Evolutionary conservation across 192 early-diverging fungal species (phyloP).

Genomic region (Coemansia sp.): DNA sequence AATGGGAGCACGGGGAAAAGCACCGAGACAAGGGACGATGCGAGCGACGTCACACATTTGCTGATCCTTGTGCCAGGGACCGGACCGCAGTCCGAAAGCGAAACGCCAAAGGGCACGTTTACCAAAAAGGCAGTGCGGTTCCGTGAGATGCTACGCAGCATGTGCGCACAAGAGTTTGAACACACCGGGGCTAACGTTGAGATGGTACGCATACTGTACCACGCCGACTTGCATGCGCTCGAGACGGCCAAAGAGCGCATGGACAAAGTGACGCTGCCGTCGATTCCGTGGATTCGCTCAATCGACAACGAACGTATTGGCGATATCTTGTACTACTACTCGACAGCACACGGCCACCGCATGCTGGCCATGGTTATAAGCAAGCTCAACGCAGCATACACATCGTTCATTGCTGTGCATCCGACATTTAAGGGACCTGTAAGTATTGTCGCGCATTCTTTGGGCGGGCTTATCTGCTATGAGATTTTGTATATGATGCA

Average conservation of each 20-base stretch:
- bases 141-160: conserved; percentile 20
- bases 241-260: conserved; percentile 35
- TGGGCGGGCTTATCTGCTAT: conserved; percentile 69
- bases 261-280: conserved; percentile 50
- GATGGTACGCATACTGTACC: conserved; percentile 38
- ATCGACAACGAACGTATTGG: conserved; percentile 52
- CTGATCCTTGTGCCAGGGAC: conserved; percentile 51
- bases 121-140: conserved; percentile 34
- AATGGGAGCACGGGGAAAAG: background rate
- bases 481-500: conserved; percentile 60
- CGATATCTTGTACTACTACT: conserved; percentile 53
- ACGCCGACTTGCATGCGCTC: conserved; percentile 38
- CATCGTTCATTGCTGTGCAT: conserved; percentile 55
- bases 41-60: conserved; percentile 30
- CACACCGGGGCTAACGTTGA: conserved; percentile 26
- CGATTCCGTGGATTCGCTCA: conserved; percentile 55
- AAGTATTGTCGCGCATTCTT: conserved; percentile 63
- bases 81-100: conserved; percentile 44
- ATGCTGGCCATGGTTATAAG: conserved; percentile 58
- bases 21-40: background rate
- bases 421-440: conserved; percentile 65
- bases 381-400: conserved; percentile 61
- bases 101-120: conserved; percentile 47
- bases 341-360: conserved; percentile 48
- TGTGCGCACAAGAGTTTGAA: conserved; percentile 26